Evolutionary conservation across 495 filamentous ascomycete species (phyloP).

Genomic region (Penicillium fimorum): DNA sequence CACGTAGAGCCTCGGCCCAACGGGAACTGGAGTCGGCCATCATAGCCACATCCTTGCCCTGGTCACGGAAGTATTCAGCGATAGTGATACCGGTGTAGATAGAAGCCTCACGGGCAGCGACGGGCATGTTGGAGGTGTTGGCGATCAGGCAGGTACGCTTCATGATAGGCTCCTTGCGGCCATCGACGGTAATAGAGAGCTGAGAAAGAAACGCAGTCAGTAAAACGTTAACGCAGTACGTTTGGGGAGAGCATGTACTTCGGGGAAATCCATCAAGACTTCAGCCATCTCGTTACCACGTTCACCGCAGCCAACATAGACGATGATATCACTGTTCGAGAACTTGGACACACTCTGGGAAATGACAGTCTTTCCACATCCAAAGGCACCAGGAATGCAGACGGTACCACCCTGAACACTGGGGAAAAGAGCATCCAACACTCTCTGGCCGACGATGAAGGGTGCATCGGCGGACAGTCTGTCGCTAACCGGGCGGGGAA

Average conservation of each 20-base stretch:
- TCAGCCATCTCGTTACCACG: slow-evolving; percentile 99
- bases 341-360: slow-evolving; percentile 98
- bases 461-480: slow-evolving; percentile 83
- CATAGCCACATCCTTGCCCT: slow-evolving; percentile 97
- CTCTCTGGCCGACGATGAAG: slow-evolving; percentile 93
- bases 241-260: slow-evolving; percentile 42
- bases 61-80: slow-evolving; percentile 97
- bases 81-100: slow-evolving; percentile 99
- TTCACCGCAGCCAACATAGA: slow-evolving; percentile 98
- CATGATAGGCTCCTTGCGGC: slow-evolving; percentile 98
- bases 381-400: slow-evolving; percentile 97
- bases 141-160: slow-evolving; percentile 98
- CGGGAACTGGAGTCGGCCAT: slow-evolving; percentile 99
- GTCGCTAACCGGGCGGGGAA: slow-evolving; percentile 85
- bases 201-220: slow-evolving; percentile 31
- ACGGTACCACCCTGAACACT: slow-evolving; percentile 96
- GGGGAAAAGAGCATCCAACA: slow-evolving; percentile 96
- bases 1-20: slow-evolving; percentile 97
- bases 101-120: slow-evolving; percentile 96
- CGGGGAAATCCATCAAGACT: slow-evolving; percentile 99
- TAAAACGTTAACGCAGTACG: background rate
- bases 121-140: slow-evolving; percentile 99
- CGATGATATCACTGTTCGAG: slow-evolving; percentile 98
- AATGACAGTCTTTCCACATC: slow-evolving; percentile 99
- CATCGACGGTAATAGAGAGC: slow-evolving; percentile 85